Evolutionary conservation across 495 filamentous ascomycete species (phyloP).

Genomic region (Clohesyomyces aquaticus): DNA sequence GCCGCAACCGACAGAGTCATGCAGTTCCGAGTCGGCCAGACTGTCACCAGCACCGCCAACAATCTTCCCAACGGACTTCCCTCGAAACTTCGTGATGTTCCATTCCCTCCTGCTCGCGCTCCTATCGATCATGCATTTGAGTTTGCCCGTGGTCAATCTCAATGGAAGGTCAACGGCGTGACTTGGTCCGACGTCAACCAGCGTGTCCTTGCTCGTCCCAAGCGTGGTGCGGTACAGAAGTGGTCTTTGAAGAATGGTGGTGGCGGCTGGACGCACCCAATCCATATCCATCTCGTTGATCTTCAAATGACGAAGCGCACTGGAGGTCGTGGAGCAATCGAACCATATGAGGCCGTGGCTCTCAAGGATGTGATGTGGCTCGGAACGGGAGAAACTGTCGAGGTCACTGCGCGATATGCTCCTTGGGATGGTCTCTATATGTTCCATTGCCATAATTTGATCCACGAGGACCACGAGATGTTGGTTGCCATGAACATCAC

Average conservation of each 20-base stretch:
- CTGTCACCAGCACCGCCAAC: slow-evolving; percentile 46
- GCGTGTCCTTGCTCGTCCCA: slow-evolving; percentile 56
- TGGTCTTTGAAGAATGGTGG: slow-evolving; percentile 53
- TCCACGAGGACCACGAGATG: slow-evolving; percentile 65
- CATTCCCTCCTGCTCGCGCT: slow-evolving; percentile 43
- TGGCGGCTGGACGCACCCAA: slow-evolving; percentile 56
- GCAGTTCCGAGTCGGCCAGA: slow-evolving; percentile 55
- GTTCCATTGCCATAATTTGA: slow-evolving; percentile 60
- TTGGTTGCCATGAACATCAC: slow-evolving; percentile 65
- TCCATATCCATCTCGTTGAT: slow-evolving; percentile 65
- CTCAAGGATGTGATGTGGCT: slow-evolving; percentile 61
- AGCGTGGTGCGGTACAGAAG: slow-evolving; percentile 55
- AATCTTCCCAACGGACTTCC: slow-evolving; percentile 34
- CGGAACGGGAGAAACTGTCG: slow-evolving; percentile 53
- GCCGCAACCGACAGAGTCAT: slow-evolving; percentile 56
- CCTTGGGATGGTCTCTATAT: slow-evolving; percentile 61
- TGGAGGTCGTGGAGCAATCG: slow-evolving; percentile 46
- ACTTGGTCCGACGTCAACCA: slow-evolving; percentile 53
- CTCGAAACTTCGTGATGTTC: slow-evolving; percentile 40
- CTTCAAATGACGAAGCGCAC: slow-evolving; percentile 54
- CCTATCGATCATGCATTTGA: slow-evolving; percentile 52
- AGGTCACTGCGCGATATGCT: slow-evolving; percentile 54
- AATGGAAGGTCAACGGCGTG: slow-evolving; percentile 58
- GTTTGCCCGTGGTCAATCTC: slow-evolving; percentile 52
- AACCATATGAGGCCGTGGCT: slow-evolving; percentile 54